Evolutionary conservation across 2,329 filamentous ascomycete species (phyloP), one percentile per base, ranked within the genome.

Genomic region (Exserohilum rostratum): DNA sequence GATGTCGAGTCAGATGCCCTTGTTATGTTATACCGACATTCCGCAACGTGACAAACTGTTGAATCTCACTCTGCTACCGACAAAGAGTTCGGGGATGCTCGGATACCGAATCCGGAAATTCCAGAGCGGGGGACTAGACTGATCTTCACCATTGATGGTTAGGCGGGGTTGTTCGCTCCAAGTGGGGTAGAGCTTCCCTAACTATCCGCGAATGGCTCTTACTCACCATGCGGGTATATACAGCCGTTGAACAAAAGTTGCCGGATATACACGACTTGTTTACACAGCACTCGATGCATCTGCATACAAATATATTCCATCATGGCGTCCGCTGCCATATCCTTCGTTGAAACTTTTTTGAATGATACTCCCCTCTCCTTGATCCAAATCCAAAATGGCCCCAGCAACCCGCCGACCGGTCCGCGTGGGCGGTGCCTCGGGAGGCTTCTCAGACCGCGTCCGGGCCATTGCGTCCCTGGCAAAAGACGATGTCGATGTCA

Each of bases 401-500:
- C 61, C 66, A 17, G 58, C 62, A 47, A 38, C 57, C 46, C 66
- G 64, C 33, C 55, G 66, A 33, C 69, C 76, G 6, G 74, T 79
- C 56, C 75, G 75, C 55, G 76, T 79, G 57, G 77, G 76, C 50
- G 77, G 76, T 51, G 72, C 76, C 38, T 78, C 76, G 13, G 77
- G 78, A 25, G 77, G 77, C 27, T 79, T 79, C 67, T 77, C 76
- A 17, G 77, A 79, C 61, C 71, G 77, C 31, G 74, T 78, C 54
- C 71, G 76, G 17, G 77, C 77, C 51, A 78, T 78, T 49, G 60
- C 69, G 25, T 73, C 74, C 29, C 68, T 79, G n/a, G 77, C 77
- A 4, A 33, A 73, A 56, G 60, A 65, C 39, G 67, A 70, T 20
- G 57, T 72, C 39, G 70, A 73, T 55, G 66, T 73, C 20, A 73